Percentiles rank a stretch among this genome's conserved stretches.
These are phyloP conservation scores for Hypericum perforatum DNA, from an alignment of 345 rosid genomes.

Conservation along the genomic window DNA sequence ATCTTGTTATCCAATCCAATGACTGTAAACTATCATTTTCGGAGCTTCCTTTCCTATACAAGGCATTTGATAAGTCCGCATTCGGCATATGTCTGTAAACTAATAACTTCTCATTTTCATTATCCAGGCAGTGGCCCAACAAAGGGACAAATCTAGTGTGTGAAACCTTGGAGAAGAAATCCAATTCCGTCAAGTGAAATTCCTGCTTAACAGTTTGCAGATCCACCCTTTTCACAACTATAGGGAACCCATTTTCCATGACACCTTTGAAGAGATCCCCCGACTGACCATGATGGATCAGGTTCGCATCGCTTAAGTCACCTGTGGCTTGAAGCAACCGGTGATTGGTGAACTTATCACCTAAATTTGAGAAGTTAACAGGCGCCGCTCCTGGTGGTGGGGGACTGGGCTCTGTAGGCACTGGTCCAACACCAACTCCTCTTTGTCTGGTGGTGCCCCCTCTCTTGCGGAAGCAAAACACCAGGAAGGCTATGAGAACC, in stretches of 20 bases:
- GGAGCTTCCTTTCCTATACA: conserved; percentile 45
- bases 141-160: conserved; percentile 77
- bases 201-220: conserved; percentile 43
- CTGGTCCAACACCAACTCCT: conserved; percentile 48
- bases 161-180: conserved; percentile 61
- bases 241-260: conserved; percentile 47
- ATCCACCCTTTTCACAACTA: conserved; percentile 74
- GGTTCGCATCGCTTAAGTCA: conserved; percentile 54
- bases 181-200: conserved; percentile 57
- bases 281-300: conserved; percentile 86
- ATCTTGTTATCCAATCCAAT: conserved; percentile 95
- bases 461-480: conserved; percentile 30
- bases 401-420: conserved; percentile 34
- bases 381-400: conserved; percentile 36
- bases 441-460: conserved; percentile 33
- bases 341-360: conserved; percentile 63
- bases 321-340: conserved; percentile 68
- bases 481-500: conserved; percentile 31
- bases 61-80: conserved; percentile 68
- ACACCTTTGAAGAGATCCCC: conserved; percentile 75
- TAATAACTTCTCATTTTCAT: conserved; percentile 68
- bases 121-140: conserved; percentile 77
- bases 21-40: conserved; percentile 75
- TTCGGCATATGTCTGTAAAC: conserved; percentile 87
- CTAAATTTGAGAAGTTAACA: conserved; percentile 51